These are phyloP conservation scores for Fomitopsis pulvina DNA, from an alignment of 768 basidiomycete genomes.

Conservation along the genomic window DNA sequence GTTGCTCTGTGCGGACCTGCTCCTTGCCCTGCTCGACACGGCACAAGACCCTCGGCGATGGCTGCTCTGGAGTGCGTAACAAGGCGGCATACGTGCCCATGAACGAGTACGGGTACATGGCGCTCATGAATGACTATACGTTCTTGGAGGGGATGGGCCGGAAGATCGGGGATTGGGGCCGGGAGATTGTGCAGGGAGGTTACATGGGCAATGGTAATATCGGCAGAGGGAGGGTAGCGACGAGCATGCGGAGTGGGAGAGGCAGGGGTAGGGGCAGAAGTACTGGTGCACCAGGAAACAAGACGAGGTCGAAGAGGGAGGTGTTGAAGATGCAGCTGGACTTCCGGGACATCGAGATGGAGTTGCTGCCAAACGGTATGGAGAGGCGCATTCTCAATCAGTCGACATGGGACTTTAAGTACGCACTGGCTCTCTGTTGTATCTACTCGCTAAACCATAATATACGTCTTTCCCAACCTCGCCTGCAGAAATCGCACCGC, in stretches of 20 bases:
- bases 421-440: slow-evolving; percentile 20
- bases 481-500: slow-evolving; percentile 54
- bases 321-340: slow-evolving; percentile 64
- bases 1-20: slow-evolving; percentile 67
- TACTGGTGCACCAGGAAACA: slow-evolving; percentile 20
- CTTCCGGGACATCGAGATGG: slow-evolving; percentile 62
- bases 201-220: slow-evolving; percentile 26
- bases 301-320: slow-evolving; percentile 53
- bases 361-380: slow-evolving; percentile 79
- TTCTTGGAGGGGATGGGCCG: slow-evolving; percentile 81
- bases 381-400: slow-evolving; percentile 70
- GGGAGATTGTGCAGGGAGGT: slow-evolving; percentile 59
- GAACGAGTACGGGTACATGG: slow-evolving; percentile 79
- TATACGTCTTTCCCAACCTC: not conserved
- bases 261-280: slow-evolving; percentile 27
- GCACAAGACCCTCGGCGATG: slow-evolving; percentile 53
- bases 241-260: slow-evolving; percentile 18
- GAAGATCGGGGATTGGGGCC: slow-evolving; percentile 67
- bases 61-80: slow-evolving; percentile 70
- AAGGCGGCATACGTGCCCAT: slow-evolving; percentile 70
- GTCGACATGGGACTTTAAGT: slow-evolving; percentile 82
- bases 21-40: slow-evolving; percentile 58
- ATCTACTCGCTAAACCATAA: slow-evolving; percentile 4
- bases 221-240: slow-evolving; percentile 11
- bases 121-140: slow-evolving; percentile 85